Base-by-base conservation (phyloP, 2,329 filamentous ascomycete species). In the Fusarium anthophilum region DNA sequence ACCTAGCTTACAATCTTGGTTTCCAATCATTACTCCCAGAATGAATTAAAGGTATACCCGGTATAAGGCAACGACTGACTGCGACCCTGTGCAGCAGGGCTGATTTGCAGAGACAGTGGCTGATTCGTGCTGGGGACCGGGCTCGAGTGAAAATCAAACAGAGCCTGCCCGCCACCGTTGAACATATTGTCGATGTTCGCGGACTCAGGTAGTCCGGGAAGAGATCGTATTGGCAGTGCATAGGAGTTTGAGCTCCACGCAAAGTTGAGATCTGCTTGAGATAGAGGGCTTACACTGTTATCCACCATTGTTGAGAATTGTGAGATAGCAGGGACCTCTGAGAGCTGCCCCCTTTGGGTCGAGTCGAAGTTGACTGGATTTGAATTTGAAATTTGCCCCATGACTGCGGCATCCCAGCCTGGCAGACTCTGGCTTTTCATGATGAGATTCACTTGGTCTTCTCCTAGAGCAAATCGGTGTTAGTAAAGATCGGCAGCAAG, bases 401-500 rank as follows among this genome's bases (percentile, higher is more conserved):
- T 32, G 20, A 10, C 26, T 20, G 20, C 20, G 6, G 12, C 12
- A 43, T 10, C 22, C 38, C 15, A 32, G 9, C 20, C 26, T 11
- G 53, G 53, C 8, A 43, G 38, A 24, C 53, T 56, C 26, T 56
- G 53, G 22, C 53, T 56, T 43, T 22, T 41, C 38, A 56, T 43
- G 10, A 10, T 43, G 26, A 56, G 20, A 43, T 41, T 43, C 6
- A 4, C 8, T 15, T 24, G 26, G 8, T 6, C 22, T 18, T 5
- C 22, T 6, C 8, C 14, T 38, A 38, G 26, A 30, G 20, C 8
- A 28, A 3, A 17, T 0, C 7, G 8, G 32, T 53, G 32, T 53
- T 38, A 38, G 32, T 4, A 12, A 37, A 12, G 3, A 22, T 22
- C 1, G 1, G 13, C 9, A 8, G 2, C 0, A 53, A 12, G 6